Evolutionary conservation across 1,284 basidiomycete genomes (phyloP).

Genomic region (Rhodotorula sp.): DNA sequence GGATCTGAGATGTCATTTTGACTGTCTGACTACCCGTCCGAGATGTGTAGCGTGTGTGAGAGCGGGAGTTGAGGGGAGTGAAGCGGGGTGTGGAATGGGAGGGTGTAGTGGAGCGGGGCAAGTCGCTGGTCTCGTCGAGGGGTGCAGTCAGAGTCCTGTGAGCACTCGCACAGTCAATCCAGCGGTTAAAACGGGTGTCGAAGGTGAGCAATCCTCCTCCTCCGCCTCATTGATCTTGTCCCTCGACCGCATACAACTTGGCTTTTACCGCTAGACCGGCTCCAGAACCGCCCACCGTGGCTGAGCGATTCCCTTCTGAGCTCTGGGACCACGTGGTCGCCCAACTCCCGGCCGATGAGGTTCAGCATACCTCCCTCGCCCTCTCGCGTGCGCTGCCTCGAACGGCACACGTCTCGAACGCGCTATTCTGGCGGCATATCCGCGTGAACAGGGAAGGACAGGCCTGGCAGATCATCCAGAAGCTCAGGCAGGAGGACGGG

Average conservation of each 20-base stretch:
- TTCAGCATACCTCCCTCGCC: slow-evolving; percentile 37
- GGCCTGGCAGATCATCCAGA: slow-evolving; percentile 19
- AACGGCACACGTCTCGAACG: slow-evolving; percentile 8
- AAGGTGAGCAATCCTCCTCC: not conserved
- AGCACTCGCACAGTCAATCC: too few species aligned
- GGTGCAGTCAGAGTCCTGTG: too few species aligned
- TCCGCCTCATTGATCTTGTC: not conserved
- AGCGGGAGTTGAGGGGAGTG: not conserved
- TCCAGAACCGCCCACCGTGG: not conserved
- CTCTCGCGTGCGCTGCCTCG: slow-evolving; percentile 30
- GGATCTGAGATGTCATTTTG: not conserved
- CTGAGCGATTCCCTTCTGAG: slow-evolving; percentile 36
- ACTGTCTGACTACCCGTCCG: too few species aligned
- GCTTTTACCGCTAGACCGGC: not conserved
- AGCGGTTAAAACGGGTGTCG: not conserved
- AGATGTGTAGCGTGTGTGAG: not conserved
- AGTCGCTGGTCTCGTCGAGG: too few species aligned
- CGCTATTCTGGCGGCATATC: slow-evolving; percentile 33
- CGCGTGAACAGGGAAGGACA: slow-evolving; percentile 35
- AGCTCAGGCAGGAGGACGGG: slow-evolving; percentile 16
- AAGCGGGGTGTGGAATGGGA: not conserved
- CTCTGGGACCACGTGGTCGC: slow-evolving; percentile 37
- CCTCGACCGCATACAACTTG: not conserved
- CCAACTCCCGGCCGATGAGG: slow-evolving; percentile 19
- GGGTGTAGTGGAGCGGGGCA: too few species aligned